Evolutionary conservation across 1,139 yeast species (phyloP), one percentile per base, ranked within the genome.

Genomic region (Taphrina deformans): DNA sequence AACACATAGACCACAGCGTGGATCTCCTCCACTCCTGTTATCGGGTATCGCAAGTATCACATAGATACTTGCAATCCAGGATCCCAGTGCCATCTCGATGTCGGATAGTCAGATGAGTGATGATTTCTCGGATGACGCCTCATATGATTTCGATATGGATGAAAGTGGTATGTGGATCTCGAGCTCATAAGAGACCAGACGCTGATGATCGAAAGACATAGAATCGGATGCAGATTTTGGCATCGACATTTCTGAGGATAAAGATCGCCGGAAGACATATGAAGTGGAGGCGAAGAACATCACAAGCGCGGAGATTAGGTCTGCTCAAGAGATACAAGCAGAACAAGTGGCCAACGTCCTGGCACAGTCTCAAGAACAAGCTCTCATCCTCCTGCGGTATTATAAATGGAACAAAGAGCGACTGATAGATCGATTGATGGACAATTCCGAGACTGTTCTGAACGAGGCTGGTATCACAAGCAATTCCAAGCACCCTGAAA

Each of bases 391-490:
- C 73, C 78, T 89, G 50, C 85, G 87, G 62, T 75, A 78, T 65
- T 86, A 79, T 73, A 80, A 82, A 59, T 90, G 96, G 96, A 89
- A 87, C 73, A 82, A 83, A 53, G 95, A 89, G 67, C 82, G 82
- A 62, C 80, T 89, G 48, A 78, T 89, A 63, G 92, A 89, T 68
- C 81, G 80, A 53, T 89, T 82, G 76, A 85, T 87, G 72, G 87
- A 83, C 58, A 78, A 84, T 67, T 78, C 82, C 62, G 77, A 75
- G 3, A 73, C 75, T 16, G 78, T 86, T 1, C 73, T 82, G 41
- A 71, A 73, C 3, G 75, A 75, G 14, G 82, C 85, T 40, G 92
- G 93, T 0, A 70, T 87, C 45, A 73, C 77, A 26, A 59, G 60
- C 7, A 69, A 67, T 26, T 65, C 66, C 18, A 64, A 59, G 10